Conservation (phyloP, 371 early-diverging fungal genomes). For the Lichtheimia ramosa region DNA sequence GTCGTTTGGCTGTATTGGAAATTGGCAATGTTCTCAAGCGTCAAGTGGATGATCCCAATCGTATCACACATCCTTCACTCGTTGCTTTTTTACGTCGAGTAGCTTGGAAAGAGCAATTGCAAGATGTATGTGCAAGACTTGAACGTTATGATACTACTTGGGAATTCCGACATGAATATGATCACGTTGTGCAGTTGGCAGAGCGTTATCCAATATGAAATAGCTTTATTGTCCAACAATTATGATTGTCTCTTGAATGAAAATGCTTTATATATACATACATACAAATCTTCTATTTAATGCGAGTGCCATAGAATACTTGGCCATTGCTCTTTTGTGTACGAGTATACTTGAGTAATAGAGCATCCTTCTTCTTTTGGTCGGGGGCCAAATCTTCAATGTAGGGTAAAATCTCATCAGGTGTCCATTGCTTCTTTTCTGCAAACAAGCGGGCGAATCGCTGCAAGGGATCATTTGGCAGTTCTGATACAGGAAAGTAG, state of each 20-base stretch:
- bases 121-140: constrained; percentile 23
- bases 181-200: constrained; percentile 30
- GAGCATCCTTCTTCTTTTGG: constrained; percentile 46
- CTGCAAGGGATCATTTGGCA: constrained; percentile 52
- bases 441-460: constrained; percentile 56
- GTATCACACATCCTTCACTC: neutral
- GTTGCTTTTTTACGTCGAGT: neutral
- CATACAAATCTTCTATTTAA: constrained; percentile 26
- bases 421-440: constrained; percentile 50
- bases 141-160: constrained; percentile 38
- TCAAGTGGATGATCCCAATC: neutral
- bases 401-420: constrained; percentile 52
- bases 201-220: neutral
- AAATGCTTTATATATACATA: neutral
- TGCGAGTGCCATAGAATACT: constrained; percentile 37
- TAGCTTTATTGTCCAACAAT: too few relatives aligned
- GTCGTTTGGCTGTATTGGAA: constrained; percentile 36
- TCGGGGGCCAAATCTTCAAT: constrained; percentile 51
- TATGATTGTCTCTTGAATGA: neutral
- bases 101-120: constrained; percentile 25
- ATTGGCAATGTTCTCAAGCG: constrained; percentile 32
- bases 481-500: constrained; percentile 46
- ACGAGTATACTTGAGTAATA: constrained; percentile 52
- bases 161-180: constrained; percentile 44
- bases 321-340: constrained; percentile 19